Evolutionary conservation across 495 filamentous ascomycete genomes (phyloP), one percentile per base, ranked within the genome.

Genomic region (Hyaloscypha variabilis): DNA sequence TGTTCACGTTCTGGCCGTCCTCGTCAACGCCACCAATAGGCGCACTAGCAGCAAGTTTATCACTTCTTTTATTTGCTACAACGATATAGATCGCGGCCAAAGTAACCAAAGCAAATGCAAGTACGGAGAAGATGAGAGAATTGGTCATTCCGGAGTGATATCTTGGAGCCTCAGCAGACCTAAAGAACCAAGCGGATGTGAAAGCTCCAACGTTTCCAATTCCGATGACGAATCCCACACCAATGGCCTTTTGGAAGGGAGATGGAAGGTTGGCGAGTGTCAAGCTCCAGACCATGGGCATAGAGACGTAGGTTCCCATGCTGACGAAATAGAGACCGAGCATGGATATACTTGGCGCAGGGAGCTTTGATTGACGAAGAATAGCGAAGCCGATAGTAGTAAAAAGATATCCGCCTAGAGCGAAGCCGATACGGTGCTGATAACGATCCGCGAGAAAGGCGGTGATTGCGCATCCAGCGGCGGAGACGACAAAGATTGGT

Each of bases 361-460:
- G 60, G 25, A 50, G 17, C 8, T 65, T n/a, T 39, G 76, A 74
- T 31, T 64, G 62, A 28, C 75, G 72, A 28, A 79, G 67, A 10
- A 80, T 69, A 51, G 67, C 67, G 53, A 75, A 78, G 14, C 77
- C 76, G 24, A 72, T 58, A 11, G 69, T 71, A 14, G 70, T 67
- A 49, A 79, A 54, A 28, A 68, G 26, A 51, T 75, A 67, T 4
- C 76, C 76, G 10, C 67, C 19, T 19, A 79, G 70, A 42, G 69
- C 72, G 64, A 79, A 77, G 0, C 55, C 50, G 52, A 71, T 75
- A n/a, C 77, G 76, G 58, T 78, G 76, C 19, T 72, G 60, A 10
- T 73, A 36, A 13, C 68, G 67, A 54, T 80, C 77, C 10, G 74
- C 72, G 13, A 61, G 56, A 25, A 58, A 68, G 0, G 76, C 75